phyloP scores from a whole-genome alignment of 805 yeast genomes.

The Monosporozyma aerobia region DNA sequence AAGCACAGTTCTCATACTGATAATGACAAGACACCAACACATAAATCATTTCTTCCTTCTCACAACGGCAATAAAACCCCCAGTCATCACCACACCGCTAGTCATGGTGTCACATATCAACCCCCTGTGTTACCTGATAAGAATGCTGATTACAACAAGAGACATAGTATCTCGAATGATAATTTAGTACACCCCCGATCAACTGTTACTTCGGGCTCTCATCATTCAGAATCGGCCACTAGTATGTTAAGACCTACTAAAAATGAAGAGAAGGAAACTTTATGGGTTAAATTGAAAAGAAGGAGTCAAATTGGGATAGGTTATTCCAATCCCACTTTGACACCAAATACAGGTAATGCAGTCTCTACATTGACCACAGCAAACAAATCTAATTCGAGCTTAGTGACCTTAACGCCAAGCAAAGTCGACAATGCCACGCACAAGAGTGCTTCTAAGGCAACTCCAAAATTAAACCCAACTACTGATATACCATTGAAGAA shows the following conservation, averaged over 20 bases:
- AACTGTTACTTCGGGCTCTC: constrained; percentile 6
- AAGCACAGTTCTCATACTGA: background rate
- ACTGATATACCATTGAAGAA: background rate
- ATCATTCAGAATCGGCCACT: background rate
- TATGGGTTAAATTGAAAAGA: constrained; percentile 26
- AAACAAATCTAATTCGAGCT: constrained; percentile 1
- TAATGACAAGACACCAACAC: background rate
- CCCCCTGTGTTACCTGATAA: background rate
- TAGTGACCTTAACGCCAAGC: constrained; percentile 7
- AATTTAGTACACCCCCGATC: background rate
- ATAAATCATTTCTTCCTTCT: background rate
- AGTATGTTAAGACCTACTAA: constrained; percentile 7
- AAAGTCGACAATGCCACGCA: background rate
- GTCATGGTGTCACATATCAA: background rate
- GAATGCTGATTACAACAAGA: background rate
- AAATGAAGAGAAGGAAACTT: constrained; percentile 18
- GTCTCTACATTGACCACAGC: background rate
- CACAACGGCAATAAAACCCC: background rate
- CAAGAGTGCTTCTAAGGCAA: background rate
- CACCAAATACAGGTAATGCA: constrained; percentile 3
- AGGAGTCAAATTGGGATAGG: constrained; percentile 16
- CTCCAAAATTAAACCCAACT: background rate
- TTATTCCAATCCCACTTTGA: constrained; percentile 4
- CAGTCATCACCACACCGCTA: background rate
- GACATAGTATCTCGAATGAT: constrained; percentile 3